phyloP scores from a whole-genome alignment of 140 eudicot species.

The Artemisia princeps region DNA sequence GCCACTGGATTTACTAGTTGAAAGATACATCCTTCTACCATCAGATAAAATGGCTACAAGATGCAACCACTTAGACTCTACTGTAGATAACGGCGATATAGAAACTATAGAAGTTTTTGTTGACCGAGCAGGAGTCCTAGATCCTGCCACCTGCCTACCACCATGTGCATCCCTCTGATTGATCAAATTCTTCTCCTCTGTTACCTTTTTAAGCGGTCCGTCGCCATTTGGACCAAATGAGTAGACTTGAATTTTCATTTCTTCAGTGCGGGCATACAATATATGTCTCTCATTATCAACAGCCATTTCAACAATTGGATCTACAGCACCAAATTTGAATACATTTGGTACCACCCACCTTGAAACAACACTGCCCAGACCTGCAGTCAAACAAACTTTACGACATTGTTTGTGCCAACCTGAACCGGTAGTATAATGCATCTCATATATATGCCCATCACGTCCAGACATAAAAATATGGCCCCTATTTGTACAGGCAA shows the following conservation, averaged over 20 bases:
- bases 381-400: constrained; percentile 89
- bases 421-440: constrained; percentile 82
- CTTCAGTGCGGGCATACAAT: constrained; percentile 86
- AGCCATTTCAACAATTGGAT: constrained; percentile 89
- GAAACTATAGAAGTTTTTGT: constrained; percentile 73
- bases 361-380: constrained; percentile 78
- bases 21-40: constrained; percentile 94
- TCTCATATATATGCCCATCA: constrained; percentile 90
- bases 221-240: constrained; percentile 75
- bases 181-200: constrained; percentile 82
- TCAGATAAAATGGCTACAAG: constrained; percentile 94
- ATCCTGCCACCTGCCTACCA: constrained; percentile 56
- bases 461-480: constrained; percentile 85
- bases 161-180: constrained; percentile 70
- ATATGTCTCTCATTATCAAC: constrained; percentile 86
- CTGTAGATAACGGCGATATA: constrained; percentile 79
- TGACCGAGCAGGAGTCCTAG: constrained; percentile 51
- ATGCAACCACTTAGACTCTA: constrained; percentile 90
- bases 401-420: constrained; percentile 91
- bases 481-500: constrained; percentile 80
- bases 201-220: constrained; percentile 87
- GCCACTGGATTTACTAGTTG: constrained; percentile 69
- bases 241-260: constrained; percentile 87
- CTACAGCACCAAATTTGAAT: constrained; percentile 88
- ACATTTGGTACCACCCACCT: constrained; percentile 98